A percentile compares a stretch with the other conserved stretches of the same genome.
Evolutionary conservation across 2,329 filamentous ascomycete species (phyloP).

Genomic region (Colletotrichum orbiculare): DNA sequence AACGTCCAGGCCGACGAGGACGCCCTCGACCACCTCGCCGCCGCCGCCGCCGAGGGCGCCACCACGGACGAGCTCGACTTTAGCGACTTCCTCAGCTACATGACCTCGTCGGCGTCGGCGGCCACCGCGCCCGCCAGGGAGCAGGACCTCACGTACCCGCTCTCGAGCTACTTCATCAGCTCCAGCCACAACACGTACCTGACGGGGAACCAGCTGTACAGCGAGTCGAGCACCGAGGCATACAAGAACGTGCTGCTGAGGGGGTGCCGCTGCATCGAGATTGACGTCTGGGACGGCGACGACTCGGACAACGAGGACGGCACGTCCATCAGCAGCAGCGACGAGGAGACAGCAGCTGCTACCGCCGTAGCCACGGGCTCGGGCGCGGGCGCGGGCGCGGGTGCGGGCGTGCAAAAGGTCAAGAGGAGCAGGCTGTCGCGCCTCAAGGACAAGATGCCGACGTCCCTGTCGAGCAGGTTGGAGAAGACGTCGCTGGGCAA

Average conservation of each 20-base stretch:
- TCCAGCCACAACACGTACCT: slow-evolving; percentile 97
- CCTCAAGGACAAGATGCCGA: slow-evolving; percentile 69
- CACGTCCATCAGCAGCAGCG: slow-evolving; percentile 61
- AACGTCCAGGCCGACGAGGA: slow-evolving; percentile 55
- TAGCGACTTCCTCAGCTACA: slow-evolving; percentile 63
- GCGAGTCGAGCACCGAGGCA: slow-evolving; percentile 85
- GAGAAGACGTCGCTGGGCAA: slow-evolving; percentile 60
- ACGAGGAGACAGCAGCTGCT: slow-evolving; percentile 48
- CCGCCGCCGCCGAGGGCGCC: slow-evolving; percentile 38
- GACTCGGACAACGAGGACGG: slow-evolving; percentile 76
- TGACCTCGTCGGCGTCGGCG: slow-evolving; percentile 61
- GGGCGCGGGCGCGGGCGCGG: too few relatives aligned
- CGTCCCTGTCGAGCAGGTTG: slow-evolving; percentile 56
- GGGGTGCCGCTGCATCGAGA: slow-evolving; percentile 91
- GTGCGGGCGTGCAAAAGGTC: slow-evolving; percentile 5
- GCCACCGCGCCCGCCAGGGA: slow-evolving; percentile 52
- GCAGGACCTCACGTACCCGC: slow-evolving; percentile 75
- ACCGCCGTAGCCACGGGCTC: too few relatives aligned
- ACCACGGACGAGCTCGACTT: slow-evolving; percentile 55
- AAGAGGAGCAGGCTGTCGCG: slow-evolving; percentile 65
- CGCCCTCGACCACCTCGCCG: slow-evolving; percentile 20
- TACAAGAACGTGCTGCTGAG: slow-evolving; percentile 87
- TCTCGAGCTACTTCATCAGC: slow-evolving; percentile 93
- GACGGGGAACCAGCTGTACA: slow-evolving; percentile 87
- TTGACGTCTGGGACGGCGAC: slow-evolving; percentile 94